Evolutionary conservation across 805 yeast species (phyloP), one percentile per base, ranked within the genome.

Genomic region (Pichia paraexigua): DNA sequence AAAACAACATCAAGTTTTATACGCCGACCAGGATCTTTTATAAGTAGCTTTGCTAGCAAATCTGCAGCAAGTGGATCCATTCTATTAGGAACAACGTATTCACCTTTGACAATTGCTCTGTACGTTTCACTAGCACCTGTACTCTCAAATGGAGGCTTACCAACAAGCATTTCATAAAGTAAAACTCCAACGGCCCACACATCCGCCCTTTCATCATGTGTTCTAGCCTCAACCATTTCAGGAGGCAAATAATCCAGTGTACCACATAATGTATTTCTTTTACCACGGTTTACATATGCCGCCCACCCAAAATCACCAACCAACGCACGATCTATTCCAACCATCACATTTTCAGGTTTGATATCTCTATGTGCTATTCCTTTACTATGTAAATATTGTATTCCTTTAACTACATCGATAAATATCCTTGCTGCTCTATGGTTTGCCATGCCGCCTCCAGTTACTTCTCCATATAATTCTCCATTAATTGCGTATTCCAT

Each of bases 251-350:
- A 92, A 67, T 94, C 98, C 41, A 92, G 71, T 0, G 99, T 94
- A 0, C 99, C 98, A 68, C 98, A 94, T 71, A 94, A 78, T 0
- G 98, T 92, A 17, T 81, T 74, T 60, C 97, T 71, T 55, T 79
- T 77, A 15, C 55, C 55, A 17, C 43, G 53, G 9, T 77, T 69
- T 5, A 90, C 15, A n/a, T 32, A 32, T 12, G 91, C 92, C 51
- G 95, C 85, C 97, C 97, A 92, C 15, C 99, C 99, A 65, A 94
- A 92, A 68, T 92, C 99, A 20, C 96, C 85, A 40, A 92, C 78
- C 9, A 41, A 43, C 3, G 40, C 46, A 8, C 30, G 87, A 62
- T 87, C 80, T 54, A 82, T 76, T 8, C 89, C 88, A 12, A 92
- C 71, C 43, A 92, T 69, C 47, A 92, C 86, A 60, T 92, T 92